Conservation (phyloP, 2,329 filamentous ascomycete genomes). For the Aspergillus sp. region DNA sequence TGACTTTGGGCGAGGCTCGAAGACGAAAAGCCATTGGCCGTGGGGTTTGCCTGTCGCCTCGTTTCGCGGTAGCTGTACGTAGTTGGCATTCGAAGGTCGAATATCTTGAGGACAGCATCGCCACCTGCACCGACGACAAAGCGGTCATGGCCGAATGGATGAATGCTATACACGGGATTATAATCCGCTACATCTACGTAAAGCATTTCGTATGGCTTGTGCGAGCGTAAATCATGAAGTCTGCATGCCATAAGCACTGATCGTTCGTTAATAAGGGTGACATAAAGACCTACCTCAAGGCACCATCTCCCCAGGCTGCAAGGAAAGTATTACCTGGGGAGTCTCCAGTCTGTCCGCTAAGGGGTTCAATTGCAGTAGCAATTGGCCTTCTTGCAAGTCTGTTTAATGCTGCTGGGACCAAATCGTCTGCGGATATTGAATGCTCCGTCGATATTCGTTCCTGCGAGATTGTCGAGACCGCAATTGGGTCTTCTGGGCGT, state of each 20-base stretch:
- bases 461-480: constrained; percentile 52
- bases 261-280: not conserved
- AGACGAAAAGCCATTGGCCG: not conserved
- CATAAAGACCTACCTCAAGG: constrained; percentile 37
- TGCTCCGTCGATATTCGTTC: constrained; percentile 41
- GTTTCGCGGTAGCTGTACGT: constrained; percentile 34
- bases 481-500: constrained; percentile 45
- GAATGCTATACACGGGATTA: constrained; percentile 59
- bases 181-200: constrained; percentile 59
- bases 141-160: constrained; percentile 55
- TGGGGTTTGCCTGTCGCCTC: constrained; percentile 10
- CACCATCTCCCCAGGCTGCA: constrained; percentile 60
- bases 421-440: constrained; percentile 39
- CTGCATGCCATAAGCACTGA: constrained; percentile 27
- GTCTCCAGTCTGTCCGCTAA: constrained; percentile 25
- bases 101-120: constrained; percentile 61
- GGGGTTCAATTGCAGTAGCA: constrained; percentile 38
- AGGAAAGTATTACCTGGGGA: constrained; percentile 55
- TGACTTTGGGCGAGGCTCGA: not conserved
- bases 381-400: constrained; percentile 23
- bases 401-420: constrained; percentile 24
- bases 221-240: constrained; percentile 61
- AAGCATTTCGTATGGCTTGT: constrained; percentile 45
- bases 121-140: constrained; percentile 58
- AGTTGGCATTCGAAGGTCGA: constrained; percentile 57